Conservation (phyloP, 768 basidiomycete genomes). For the Hypholoma fasciculare region DNA sequence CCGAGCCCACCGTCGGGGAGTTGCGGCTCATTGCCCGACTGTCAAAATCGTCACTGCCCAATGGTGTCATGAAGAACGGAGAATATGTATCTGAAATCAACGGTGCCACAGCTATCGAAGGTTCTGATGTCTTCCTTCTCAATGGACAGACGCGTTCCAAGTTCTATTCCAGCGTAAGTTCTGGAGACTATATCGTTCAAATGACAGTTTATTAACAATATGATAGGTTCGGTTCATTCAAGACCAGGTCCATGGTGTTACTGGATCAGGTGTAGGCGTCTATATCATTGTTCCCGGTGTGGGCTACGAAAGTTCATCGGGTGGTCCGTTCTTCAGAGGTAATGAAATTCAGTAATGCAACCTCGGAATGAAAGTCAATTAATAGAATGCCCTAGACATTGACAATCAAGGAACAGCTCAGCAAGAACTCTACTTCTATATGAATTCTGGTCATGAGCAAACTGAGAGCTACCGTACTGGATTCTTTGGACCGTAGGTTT, state of each 20-base stretch:
- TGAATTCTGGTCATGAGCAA: constrained; percentile 49
- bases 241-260: constrained; percentile 52
- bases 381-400: constrained; percentile 32
- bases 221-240: constrained; percentile 45
- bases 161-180: constrained; percentile 43
- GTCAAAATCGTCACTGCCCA: constrained; percentile 37
- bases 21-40: constrained; percentile 50
- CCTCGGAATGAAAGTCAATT: background rate
- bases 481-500: constrained; percentile 46
- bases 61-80: constrained; percentile 24
- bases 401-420: constrained; percentile 46
- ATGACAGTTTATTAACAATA: background rate
- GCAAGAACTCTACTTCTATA: constrained; percentile 50
- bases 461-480: constrained; percentile 45
- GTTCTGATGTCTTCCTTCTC: constrained; percentile 43
- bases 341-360: background rate
- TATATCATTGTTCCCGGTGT: constrained; percentile 45
- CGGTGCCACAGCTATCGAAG: constrained; percentile 45
- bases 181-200: background rate
- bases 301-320: constrained; percentile 46
- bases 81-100: constrained; percentile 36
- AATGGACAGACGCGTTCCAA: constrained; percentile 49
- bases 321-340: constrained; percentile 52
- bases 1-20: constrained; percentile 48
- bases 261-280: constrained; percentile 44